Evolutionary conservation across 129 eudicot genomes (phyloP), one percentile per base, ranked within the genome.

Genomic region (Chrysanthemum makinoi): DNA sequence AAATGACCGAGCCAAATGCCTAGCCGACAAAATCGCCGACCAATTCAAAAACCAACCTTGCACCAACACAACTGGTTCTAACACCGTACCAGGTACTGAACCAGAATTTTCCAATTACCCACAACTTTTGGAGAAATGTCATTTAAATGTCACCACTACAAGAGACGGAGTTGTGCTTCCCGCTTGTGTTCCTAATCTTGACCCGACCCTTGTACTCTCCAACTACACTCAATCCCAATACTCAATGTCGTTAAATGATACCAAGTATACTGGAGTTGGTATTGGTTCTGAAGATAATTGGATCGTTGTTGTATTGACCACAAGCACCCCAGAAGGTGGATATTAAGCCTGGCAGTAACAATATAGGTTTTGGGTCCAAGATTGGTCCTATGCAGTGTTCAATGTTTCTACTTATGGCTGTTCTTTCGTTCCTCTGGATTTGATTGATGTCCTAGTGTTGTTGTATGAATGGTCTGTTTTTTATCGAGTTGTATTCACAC

Each of bases 111-210:
- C 86, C 3, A 70, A 73, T 84, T 89, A 60, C 72, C 95, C 89
- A 0, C 59, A 66, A 13, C 75, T 86, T 28, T 63, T 93, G 17
- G n/a, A 71, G 9, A 84, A 85, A 68, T 89, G 98, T 66, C 81
- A 89, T 48, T 51, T 93, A 4, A 93, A 89, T 43, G 88, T 93
- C 30, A 75, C 83, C 63, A 81, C 84, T 62, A 89, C 91, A 44
- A 76, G 89, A 67, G 98, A 93, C 33, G 98, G 91, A n/a, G 59
- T 63, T 4, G 68, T 93, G 63, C 65, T 93, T 86, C 98, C 96
- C 2, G 91, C 91, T 47, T 93, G 98, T 80, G 92, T 93, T 62
- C 98, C 98, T 8, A 82, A 86, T 56, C 88, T 93, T 12, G 86
- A 75, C 17, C 79, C 89, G 24, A 60, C 54, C 63, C 84, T 89